Evolutionary conservation across 768 basidiomycete species (phyloP).

Genomic region (Boletus reticulatus): DNA sequence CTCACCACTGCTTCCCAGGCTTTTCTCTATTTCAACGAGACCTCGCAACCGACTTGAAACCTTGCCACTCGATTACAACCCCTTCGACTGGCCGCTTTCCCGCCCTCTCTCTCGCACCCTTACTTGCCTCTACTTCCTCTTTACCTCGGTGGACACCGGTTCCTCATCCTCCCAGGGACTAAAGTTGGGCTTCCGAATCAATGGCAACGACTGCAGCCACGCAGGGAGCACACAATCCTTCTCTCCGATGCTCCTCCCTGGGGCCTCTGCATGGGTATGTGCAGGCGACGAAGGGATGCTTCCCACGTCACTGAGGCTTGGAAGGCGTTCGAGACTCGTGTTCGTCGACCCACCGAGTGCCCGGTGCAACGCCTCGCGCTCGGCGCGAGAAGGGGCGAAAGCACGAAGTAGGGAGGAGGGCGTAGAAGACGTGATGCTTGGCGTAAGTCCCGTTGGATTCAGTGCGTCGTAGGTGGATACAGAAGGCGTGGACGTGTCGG

Average conservation of each 20-base stretch:
- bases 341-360: conserved; percentile 74
- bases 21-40: conserved; percentile 13
- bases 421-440: conserved; percentile 40
- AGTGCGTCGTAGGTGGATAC: conserved; percentile 48
- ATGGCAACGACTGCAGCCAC: conserved; percentile 67
- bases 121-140: conserved; percentile 20
- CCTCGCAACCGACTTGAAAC: conserved; percentile 12
- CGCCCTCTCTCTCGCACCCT: not conserved
- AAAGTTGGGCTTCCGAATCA: conserved; percentile 67
- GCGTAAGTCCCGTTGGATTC: conserved; percentile 56
- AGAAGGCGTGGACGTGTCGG: conserved; percentile 11
- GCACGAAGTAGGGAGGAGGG: conserved; percentile 63
- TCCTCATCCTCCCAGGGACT: conserved; percentile 85
- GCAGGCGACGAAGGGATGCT: conserved; percentile 70
- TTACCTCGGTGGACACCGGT: conserved; percentile 17
- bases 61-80: conserved; percentile 10
- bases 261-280: conserved; percentile 42
- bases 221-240: conserved; percentile 46
- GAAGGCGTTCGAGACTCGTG: conserved; percentile 72
- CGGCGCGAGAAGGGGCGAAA: conserved; percentile 85
- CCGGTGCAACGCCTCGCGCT: conserved; percentile 81
- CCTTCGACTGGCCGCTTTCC: not conserved
- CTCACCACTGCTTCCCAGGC: conserved; percentile 8
- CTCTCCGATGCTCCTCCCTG: conserved; percentile 18
- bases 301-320: conserved; percentile 74